phyloP scores from a whole-genome alignment of 2,329 filamentous ascomycete species.

The Neoscytalidium dimidiatum region DNA sequence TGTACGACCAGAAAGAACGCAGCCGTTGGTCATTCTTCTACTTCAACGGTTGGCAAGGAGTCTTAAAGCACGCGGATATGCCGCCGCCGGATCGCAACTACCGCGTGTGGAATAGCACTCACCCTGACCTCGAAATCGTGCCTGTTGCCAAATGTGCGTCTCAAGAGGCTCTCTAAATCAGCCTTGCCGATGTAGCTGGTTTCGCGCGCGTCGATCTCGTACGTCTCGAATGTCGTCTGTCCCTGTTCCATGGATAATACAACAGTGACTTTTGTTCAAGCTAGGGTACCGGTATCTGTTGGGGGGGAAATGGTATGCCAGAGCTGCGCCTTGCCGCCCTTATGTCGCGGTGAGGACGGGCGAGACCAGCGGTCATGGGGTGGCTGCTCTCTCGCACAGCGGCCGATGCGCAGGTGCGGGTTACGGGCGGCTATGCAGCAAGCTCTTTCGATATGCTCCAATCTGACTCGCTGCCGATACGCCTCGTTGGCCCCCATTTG shows the following conservation, averaged over 20 bases:
- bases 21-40: not conserved
- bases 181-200: conserved; percentile 5
- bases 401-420: not conserved
- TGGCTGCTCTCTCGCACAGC: not conserved
- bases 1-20: not conserved
- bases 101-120: not conserved
- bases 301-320: not conserved
- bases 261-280: not conserved
- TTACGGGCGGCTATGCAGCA: not conserved
- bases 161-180: not conserved
- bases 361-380: too few relatives aligned
- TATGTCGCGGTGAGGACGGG: not conserved
- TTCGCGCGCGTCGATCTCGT: conserved; percentile 1
- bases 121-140: not conserved
- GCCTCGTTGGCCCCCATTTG: not conserved
- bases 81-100: too few relatives aligned
- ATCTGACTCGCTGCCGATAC: not conserved
- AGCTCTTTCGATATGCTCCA: not conserved
- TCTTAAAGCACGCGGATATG: too few relatives aligned
- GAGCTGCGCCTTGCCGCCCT: not conserved
- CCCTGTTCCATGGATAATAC: not conserved
- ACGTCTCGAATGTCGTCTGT: not conserved
- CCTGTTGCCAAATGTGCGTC: not conserved
- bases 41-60: not conserved
- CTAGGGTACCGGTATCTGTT: not conserved